Conservation (phyloP, 768 basidiomycete species). For the Tulasnella sp. region DNA sequence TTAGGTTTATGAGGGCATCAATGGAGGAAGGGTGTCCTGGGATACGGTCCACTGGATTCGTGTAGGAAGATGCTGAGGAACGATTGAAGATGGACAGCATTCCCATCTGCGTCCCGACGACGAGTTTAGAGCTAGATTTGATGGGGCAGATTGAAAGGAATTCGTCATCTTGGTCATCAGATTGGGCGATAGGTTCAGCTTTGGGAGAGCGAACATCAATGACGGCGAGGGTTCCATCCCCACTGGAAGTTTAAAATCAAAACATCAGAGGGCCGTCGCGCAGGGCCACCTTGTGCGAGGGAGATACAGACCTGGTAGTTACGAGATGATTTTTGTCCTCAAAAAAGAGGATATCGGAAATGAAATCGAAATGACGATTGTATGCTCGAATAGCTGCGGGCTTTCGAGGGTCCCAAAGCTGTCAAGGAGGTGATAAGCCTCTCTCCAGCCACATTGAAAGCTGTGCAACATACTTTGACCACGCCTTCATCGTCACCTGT, state of each 20-base stretch:
- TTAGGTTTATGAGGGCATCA: constrained; percentile 74
- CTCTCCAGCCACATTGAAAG: background rate
- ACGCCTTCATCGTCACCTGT: constrained; percentile 93
- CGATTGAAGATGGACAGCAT: constrained; percentile 85
- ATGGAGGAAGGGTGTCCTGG: constrained; percentile 88
- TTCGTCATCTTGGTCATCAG: constrained; percentile 95
- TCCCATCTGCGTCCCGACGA: constrained; percentile 84
- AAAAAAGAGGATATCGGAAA: constrained; percentile 83
- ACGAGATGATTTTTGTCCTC: constrained; percentile 76
- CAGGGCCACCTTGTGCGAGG: background rate
- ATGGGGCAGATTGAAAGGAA: constrained; percentile 76
- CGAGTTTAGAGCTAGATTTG: constrained; percentile 68
- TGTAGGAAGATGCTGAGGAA: constrained; percentile 58
- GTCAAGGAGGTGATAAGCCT: too few relatives aligned
- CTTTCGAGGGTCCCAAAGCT: constrained; percentile 88
- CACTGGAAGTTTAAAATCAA: constrained; percentile 37
- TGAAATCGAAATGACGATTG: constrained; percentile 87
- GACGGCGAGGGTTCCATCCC: constrained; percentile 87
- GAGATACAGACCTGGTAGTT: constrained; percentile 60
- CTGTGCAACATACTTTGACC: constrained; percentile 53
- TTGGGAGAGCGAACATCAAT: constrained; percentile 83
- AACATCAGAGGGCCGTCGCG: background rate
- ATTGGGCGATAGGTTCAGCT: constrained; percentile 64
- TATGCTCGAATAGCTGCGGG: constrained; percentile 54
- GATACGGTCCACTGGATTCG: constrained; percentile 83